A percentile compares a stretch with the other conserved stretches of the same genome.
Evolutionary conservation across 2,329 filamentous ascomycete species (phyloP).

Genomic region (Epichloe scottii): DNA sequence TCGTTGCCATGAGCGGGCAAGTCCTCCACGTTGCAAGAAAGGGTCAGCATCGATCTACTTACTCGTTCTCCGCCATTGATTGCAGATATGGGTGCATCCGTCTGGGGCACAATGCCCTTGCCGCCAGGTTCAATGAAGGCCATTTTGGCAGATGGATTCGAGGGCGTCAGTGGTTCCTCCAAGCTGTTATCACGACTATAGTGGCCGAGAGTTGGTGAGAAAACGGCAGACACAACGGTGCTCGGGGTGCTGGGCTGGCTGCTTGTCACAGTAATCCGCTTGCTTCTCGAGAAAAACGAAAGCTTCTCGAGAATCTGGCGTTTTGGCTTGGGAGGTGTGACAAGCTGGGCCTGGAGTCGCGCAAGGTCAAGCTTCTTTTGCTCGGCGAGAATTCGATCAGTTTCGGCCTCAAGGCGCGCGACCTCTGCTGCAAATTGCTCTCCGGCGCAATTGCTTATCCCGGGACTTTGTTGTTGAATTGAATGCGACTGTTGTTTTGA

Average conservation of each 20-base stretch:
- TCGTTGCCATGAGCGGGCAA: background rate
- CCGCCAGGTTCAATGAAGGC: conserved; percentile 32
- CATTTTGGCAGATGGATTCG: conserved; percentile 16
- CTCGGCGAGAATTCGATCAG: conserved; percentile 34
- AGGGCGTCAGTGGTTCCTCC: conserved; percentile 18
- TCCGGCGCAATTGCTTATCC: background rate
- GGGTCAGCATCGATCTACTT: conserved; percentile 22
- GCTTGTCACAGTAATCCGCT: conserved; percentile 23
- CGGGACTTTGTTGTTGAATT: background rate
- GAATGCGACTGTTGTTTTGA: background rate
- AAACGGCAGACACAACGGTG: conserved; percentile 21
- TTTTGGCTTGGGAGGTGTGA: conserved; percentile 19
- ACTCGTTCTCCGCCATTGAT: conserved; percentile 70
- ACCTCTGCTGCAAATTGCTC: conserved; percentile 24
- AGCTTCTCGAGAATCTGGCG: conserved; percentile 36
- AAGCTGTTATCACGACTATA: conserved; percentile 21
- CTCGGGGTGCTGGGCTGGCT: conserved; percentile 22
- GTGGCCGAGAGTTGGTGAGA: conserved; percentile 23
- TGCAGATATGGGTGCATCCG: conserved; percentile 68
- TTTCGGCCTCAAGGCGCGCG: conserved; percentile 33
- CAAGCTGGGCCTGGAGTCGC: conserved; percentile 31
- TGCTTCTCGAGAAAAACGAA: conserved; percentile 29
- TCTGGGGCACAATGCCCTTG: conserved; percentile 35
- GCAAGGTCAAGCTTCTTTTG: conserved; percentile 36
- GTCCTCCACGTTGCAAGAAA: too few species aligned